Percentiles rank a stretch among this genome's conserved stretches.
Conservation (phyloP, 305 asterid genomes). For the Fraxinus latifolia region DNA sequence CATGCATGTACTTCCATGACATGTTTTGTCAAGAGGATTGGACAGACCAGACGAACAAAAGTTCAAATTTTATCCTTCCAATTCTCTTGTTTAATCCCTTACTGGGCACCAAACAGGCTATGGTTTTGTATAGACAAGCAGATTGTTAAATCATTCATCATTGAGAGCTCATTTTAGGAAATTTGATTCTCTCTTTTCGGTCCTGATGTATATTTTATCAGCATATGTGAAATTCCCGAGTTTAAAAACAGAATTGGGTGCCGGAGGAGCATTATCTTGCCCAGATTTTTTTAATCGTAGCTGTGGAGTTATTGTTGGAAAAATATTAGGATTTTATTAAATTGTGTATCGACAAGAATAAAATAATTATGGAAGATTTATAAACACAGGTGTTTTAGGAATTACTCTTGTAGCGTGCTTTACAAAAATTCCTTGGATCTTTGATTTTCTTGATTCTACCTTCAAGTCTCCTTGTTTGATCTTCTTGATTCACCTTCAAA, state of each 20-base stretch:
- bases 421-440: too few species aligned
- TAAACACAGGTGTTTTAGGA: too few species aligned
- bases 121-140: neutral
- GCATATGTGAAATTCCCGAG: neutral
- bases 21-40: neutral
- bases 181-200: neutral
- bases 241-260: neutral
- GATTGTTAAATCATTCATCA: neutral
- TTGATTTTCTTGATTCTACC: too few species aligned
- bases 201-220: neutral
- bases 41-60: neutral
- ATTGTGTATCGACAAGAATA: too few species aligned
- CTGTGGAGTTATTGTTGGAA: neutral
- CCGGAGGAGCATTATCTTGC: neutral
- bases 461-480: too few species aligned
- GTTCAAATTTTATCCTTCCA: neutral
- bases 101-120: neutral
- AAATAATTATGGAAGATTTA: too few species aligned
- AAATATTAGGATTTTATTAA: too few species aligned
- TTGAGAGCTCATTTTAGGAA: neutral
- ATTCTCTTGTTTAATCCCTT: neutral
- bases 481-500: too few species aligned
- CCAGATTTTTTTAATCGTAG: neutral
- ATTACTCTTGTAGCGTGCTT: too few species aligned
- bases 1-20: neutral